Evolutionary conservation across 73 alveolate species (phyloP).

Genomic region (Stentor coeruleus): DNA sequence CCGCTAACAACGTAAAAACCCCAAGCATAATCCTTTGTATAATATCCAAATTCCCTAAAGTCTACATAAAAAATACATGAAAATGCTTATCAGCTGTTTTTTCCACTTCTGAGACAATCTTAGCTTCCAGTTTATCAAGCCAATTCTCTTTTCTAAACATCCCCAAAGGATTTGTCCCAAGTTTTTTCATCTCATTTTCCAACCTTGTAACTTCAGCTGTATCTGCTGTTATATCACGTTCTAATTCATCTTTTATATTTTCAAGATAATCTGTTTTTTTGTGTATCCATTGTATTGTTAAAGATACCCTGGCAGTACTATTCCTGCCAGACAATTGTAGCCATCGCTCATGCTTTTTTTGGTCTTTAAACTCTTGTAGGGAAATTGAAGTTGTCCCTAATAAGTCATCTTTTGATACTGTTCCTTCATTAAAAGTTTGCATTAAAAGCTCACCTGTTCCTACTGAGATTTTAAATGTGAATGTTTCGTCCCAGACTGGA

Average conservation of each 20-base stretch:
- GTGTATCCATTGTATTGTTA: conserved; percentile 18
- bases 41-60: background rate
- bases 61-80: background rate
- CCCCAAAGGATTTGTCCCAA: conserved; percentile 8
- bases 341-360: conserved; percentile 54
- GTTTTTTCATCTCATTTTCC: background rate
- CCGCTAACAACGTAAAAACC: background rate
- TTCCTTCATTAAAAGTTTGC: conserved; percentile 42
- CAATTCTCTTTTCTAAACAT: background rate
- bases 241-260: background rate
- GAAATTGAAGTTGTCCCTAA: conserved; percentile 39
- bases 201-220: background rate
- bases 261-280: conserved; percentile 4
- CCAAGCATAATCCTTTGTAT: background rate
- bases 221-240: background rate
- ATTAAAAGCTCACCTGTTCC: conserved; percentile 44
- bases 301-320: background rate
- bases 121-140: background rate
- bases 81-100: background rate
- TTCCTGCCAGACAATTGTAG: conserved; percentile 25
- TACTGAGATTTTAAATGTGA: conserved; percentile 40
- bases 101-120: background rate
- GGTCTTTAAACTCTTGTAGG: conserved; percentile 37
- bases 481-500: conserved; percentile 63
- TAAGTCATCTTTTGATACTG: conserved; percentile 48